A percentile compares a stretch with the other conserved stretches of the same genome.
phyloP scores from a whole-genome alignment of 805 yeast genomes.

The Peterozyma toletana region DNA sequence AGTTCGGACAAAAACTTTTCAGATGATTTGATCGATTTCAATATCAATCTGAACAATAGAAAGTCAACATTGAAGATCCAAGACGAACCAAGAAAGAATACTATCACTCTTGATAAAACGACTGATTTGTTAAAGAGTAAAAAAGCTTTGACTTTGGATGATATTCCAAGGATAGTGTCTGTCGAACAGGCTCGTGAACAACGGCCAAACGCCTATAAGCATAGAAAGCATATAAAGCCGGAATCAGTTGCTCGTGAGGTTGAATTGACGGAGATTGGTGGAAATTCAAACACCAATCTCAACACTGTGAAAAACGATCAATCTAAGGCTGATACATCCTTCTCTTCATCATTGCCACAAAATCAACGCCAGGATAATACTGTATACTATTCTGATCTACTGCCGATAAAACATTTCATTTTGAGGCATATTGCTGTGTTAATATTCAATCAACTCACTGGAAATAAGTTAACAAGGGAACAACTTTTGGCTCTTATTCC shows the following conservation, averaged over 20 bases:
- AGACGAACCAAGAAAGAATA: slow-evolving; percentile 21
- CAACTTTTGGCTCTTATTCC: slow-evolving; percentile 35
- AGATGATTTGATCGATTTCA: slow-evolving; percentile 3
- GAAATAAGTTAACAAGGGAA: slow-evolving; percentile 23
- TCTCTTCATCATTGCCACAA: no score
- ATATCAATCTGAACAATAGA: slow-evolving; percentile 2
- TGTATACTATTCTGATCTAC: slow-evolving; percentile 59
- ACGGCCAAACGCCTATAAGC: slow-evolving; percentile 87
- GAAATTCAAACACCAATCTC: not conserved
- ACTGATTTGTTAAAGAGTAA: slow-evolving; percentile 71
- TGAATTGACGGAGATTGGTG: not conserved
- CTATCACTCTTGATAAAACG: slow-evolving; percentile 44
- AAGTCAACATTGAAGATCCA: slow-evolving; percentile 13
- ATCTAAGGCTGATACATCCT: not conserved
- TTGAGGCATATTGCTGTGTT: slow-evolving; percentile 54
- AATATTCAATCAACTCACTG: slow-evolving; percentile 31
- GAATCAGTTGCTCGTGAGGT: no score
- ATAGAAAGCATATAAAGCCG: slow-evolving; percentile 37
- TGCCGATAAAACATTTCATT: slow-evolving; percentile 47
- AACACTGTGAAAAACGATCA: not conserved
- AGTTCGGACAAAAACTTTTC: slow-evolving; percentile 4
- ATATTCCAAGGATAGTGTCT: slow-evolving; percentile 93
- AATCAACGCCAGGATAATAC: slow-evolving; percentile 13
- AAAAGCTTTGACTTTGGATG: slow-evolving; percentile 85
- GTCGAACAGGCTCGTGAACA: slow-evolving; percentile 94